Evolutionary conservation across 108 stramenopile genomes (phyloP).

Genomic region (Parietichytrium sp.): DNA sequence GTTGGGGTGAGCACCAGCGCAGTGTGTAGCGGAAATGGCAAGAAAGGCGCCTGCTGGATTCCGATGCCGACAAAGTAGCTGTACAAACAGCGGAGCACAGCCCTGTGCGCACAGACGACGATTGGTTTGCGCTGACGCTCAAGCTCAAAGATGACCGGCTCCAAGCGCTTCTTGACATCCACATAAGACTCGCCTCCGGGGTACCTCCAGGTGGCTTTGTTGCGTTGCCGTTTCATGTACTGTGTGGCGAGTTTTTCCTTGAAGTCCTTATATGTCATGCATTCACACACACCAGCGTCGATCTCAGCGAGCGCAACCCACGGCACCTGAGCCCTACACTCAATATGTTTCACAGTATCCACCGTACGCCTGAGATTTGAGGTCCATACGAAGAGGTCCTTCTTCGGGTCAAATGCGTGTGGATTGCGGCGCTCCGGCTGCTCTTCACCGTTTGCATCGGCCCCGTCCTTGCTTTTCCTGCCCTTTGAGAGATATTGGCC

Average conservation of each 20-base stretch:
- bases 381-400: slow-evolving; percentile 39
- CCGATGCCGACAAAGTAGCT: slow-evolving; percentile 96
- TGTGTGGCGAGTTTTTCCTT: slow-evolving; percentile 43
- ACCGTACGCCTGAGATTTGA: slow-evolving; percentile 30
- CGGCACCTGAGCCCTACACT: not conserved
- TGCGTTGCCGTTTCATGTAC: slow-evolving; percentile 41
- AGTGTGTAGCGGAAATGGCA: slow-evolving; percentile 90
- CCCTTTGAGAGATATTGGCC: not conserved
- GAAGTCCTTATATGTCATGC: slow-evolving; percentile 56
- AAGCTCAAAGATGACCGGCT: slow-evolving; percentile 93
- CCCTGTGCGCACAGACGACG: slow-evolving; percentile 84
- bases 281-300: slow-evolving; percentile 54
- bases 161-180: slow-evolving; percentile 95
- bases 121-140: slow-evolving; percentile 94
- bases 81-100: slow-evolving; percentile 90
- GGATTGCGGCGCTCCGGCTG: not conserved
- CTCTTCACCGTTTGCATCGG: not conserved
- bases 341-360: slow-evolving; percentile 32
- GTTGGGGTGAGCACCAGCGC: slow-evolving; percentile 90
- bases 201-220: slow-evolving; percentile 57
- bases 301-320: slow-evolving; percentile 45
- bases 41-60: slow-evolving; percentile 90
- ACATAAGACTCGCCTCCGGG: slow-evolving; percentile 90
- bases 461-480: not conserved
- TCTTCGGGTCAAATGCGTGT: slow-evolving; percentile 12